Evolutionary conservation across 345 rosid genomes (phyloP), one percentile per base, ranked within the genome.

Genomic region (Boechera stricta): DNA sequence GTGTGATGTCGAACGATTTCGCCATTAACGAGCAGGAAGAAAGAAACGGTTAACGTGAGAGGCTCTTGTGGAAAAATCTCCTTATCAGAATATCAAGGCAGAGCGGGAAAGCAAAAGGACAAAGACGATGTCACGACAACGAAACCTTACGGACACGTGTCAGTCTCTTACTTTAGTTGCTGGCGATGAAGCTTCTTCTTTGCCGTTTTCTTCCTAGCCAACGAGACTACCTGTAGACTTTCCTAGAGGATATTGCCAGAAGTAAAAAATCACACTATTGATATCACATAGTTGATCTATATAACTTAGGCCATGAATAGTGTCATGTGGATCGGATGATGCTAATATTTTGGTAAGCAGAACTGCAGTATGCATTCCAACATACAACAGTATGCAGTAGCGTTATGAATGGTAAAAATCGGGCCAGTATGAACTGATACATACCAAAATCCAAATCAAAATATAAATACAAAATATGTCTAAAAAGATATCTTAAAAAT

Each of bases 61-160:
- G 33, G 41, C 52, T 7, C 45, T 29, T 31, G 42, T 33, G 4
- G 26, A 16, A 3, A 66, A 28, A 57, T 48, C 53, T 4, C 57
- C 76, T 63, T 77, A 77, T 77, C 71, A 64, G 21, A 18, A 18
- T 18, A 18, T 18, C 21, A 18, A 5, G 7, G 60, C 61, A 71
- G 76, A 77, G 80, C 80, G 80, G 80, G 80, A 77, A 77, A 77
- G 80, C 80, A 64, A 77, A 66, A 71, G 67, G 80, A 71, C 72
- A 77, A 64, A 70, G 76, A 71, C 64, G 38, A 54, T 26, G 74
- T 41, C 56, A 42, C 74, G 9, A 16, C 24, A 35, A 62, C 61
- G n/a, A 36, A 56, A n/a, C 65, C 61, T 54, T 69, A 3, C 5
- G 4, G 67, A 77, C 81, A 57, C 77, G 81, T 77, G 81, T 65